Percentiles rank a stretch among this genome's conserved stretches.
Evolutionary conservation across 2,329 filamentous ascomycete genomes (phyloP).

Genomic region (Sphaceloma murrayae): DNA sequence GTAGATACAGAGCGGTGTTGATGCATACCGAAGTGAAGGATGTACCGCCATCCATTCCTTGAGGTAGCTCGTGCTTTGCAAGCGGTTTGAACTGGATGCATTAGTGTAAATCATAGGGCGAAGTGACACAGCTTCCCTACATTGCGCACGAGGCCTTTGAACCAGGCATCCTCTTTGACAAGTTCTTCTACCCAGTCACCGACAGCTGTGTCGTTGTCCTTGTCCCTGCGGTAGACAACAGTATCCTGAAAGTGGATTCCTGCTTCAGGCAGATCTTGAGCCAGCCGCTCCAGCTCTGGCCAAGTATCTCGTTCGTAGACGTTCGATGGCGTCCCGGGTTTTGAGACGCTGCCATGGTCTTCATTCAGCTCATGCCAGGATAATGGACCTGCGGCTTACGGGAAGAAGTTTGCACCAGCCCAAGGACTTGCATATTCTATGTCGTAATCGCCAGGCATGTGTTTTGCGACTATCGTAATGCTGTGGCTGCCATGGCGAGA

Average conservation of each 20-base stretch:
- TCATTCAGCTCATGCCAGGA: not conserved
- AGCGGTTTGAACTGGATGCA: slow-evolving; percentile 28
- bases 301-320: slow-evolving; percentile 37
- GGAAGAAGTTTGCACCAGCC: slow-evolving; percentile 15
- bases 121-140: slow-evolving; percentile 31
- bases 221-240: slow-evolving; percentile 48
- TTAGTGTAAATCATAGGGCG: slow-evolving; percentile 7
- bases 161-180: slow-evolving; percentile 60
- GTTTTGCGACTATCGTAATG: slow-evolving; percentile 68
- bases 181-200: slow-evolving; percentile 58
- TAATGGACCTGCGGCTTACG: not conserved
- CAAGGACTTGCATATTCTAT: slow-evolving; percentile 60
- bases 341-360: slow-evolving; percentile 17
- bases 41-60: slow-evolving; percentile 60
- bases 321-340: slow-evolving; percentile 32
- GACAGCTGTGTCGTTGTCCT: slow-evolving; percentile 48
- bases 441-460: slow-evolving; percentile 90
- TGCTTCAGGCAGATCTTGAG: slow-evolving; percentile 59
- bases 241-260: slow-evolving; percentile 67
- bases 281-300: slow-evolving; percentile 36
- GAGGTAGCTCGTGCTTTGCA: slow-evolving; percentile 39
- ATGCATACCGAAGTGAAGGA: slow-evolving; percentile 81
- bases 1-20: slow-evolving; percentile 79
- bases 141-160: slow-evolving; percentile 59
- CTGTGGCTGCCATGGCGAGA: slow-evolving; percentile 47